Evolutionary conservation across 768 basidiomycete genomes (phyloP), one percentile per base, ranked within the genome.

Genomic region (Calocybe gangraenosa): DNA sequence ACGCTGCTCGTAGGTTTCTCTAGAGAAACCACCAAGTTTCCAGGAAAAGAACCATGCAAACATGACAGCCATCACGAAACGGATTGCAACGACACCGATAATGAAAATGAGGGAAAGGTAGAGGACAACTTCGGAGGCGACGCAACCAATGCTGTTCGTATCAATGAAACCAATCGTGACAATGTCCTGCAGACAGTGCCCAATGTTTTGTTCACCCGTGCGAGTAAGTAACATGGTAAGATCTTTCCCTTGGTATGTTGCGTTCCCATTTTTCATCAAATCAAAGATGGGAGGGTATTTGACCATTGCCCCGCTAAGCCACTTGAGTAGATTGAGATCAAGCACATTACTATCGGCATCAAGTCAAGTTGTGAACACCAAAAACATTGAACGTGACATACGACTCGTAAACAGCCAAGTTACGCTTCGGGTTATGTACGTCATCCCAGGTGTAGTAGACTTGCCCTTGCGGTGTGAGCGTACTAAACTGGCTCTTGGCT

Each of bases 21-120:
- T 77, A 50, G 87, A 86, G 75, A 95, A 98, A 52, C 89, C 87
- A 38, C 96, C 96, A 33, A 99, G 74, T 58, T 82, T 82, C 84
- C 89, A 92, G n/a, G 88, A 92, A 64, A 90, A 87, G 78, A 97
- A 98, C 96, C 96, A 99, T 19, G 88, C 78, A 66, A 98, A 99
- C 62, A 95, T 74, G 59, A 96, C 89, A 37, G 96, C 96, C 92
- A 98, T 95, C 55, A 78, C 71, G 69, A 98, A 99, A 28, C 92
- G 89, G 63, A 96, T 92, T 43, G 80, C 76, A 52, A 98, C 95
- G 50, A 98, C 95, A 49, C 95, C 95, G 51, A 95, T 85, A 63
- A 99, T 98, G 78, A 98, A 96, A 53, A 92, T 78, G 57, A 98
- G 83, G 37, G 95, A 97, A 46, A 95, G 75, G 63, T 92, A 95